Evolutionary conservation across 345 rosid genomes (phyloP).

Genomic region (Salix exigua): DNA sequence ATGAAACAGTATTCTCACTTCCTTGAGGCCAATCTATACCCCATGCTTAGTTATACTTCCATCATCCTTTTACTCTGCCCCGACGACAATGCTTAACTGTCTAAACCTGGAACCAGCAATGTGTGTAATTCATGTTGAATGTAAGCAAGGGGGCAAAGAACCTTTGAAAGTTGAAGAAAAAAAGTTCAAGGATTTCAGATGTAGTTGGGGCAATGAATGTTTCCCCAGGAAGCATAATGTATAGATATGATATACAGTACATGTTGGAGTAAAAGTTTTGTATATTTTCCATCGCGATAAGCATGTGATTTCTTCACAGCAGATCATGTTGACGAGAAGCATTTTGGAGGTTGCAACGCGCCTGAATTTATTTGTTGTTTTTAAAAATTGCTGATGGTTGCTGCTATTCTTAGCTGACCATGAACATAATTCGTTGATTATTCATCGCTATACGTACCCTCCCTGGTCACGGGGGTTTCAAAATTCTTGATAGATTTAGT

Average conservation of each 20-base stretch:
- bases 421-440: too few relatives aligned
- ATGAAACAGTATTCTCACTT: conserved; percentile 63
- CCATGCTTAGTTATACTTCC: conserved; percentile 87
- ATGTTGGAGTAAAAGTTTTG: background rate
- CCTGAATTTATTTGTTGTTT: too few relatives aligned
- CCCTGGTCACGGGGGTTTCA: too few relatives aligned
- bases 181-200: background rate
- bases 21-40: conserved; percentile 75
- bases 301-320: too few relatives aligned
- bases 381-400: too few relatives aligned
- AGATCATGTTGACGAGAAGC: too few relatives aligned
- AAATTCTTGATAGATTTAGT: too few relatives aligned
- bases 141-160: background rate
- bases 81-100: conserved; percentile 21
- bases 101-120: background rate
- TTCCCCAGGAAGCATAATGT: background rate
- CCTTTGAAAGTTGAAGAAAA: background rate
- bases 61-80: conserved; percentile 61
- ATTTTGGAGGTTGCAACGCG: too few relatives aligned
- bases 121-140: background rate
- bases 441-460: too few relatives aligned
- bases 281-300: too few relatives aligned
- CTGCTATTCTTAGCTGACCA: too few relatives aligned
- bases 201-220: background rate
- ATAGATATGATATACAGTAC: background rate